phyloP scores from a whole-genome alignment of 2,329 filamentous ascomycete species.

The Metarhizium brunneum region DNA sequence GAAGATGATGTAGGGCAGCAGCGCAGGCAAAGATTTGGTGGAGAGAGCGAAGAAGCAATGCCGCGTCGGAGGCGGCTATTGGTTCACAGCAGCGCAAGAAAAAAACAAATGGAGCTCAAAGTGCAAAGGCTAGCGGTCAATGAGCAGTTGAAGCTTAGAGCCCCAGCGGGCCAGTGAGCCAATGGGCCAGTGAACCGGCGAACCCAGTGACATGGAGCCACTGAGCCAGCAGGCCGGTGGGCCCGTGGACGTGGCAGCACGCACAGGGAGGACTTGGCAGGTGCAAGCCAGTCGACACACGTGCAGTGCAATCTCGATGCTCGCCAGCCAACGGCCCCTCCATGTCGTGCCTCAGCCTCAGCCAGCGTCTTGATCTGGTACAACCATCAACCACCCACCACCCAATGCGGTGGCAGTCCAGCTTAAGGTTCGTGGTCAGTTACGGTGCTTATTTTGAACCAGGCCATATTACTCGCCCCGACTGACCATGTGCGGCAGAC shows the following conservation, averaged over 20 bases:
- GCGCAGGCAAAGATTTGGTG: slow-evolving; percentile 8
- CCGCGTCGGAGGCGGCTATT: slow-evolving; percentile 16
- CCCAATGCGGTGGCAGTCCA: not conserved
- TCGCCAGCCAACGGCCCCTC: not conserved
- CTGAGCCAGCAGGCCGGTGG: too few relatives aligned
- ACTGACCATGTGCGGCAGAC: too few relatives aligned
- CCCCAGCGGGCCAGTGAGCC: too few relatives aligned
- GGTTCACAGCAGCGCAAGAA: slow-evolving; percentile 17
- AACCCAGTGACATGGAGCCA: too few relatives aligned
- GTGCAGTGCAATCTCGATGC: too few relatives aligned
- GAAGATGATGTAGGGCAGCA: slow-evolving; percentile 5
- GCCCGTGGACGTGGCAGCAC: too few relatives aligned
- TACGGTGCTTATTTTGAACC: too few relatives aligned
- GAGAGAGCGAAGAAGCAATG: slow-evolving; percentile 11
- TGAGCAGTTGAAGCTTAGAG: not conserved
- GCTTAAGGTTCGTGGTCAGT: too few relatives aligned
- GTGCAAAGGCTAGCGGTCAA: too few relatives aligned
- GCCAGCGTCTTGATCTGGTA: not conserved
- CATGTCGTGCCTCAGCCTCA: not conserved
- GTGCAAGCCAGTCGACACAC: too few relatives aligned
- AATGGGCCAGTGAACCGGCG: not conserved
- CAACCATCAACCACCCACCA: not conserved
- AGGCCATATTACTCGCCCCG: too few relatives aligned
- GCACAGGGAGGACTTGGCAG: too few relatives aligned
- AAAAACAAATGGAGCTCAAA: slow-evolving; percentile 10